Evolutionary conservation across 306 rosid species (phyloP).

Genomic region (Vigna reflexopilosa): DNA sequence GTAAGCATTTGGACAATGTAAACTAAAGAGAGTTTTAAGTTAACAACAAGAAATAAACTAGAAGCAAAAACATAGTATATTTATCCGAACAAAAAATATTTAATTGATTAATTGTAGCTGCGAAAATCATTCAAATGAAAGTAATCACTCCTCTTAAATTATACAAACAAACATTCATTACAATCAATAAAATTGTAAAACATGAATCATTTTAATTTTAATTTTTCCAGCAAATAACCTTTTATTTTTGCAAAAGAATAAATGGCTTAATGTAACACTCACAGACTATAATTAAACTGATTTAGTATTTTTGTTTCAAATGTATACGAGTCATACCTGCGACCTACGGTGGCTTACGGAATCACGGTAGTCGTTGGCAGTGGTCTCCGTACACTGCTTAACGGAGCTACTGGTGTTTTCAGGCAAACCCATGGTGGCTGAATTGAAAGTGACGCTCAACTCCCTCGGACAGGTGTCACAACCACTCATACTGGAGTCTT

Average conservation of each 20-base stretch:
- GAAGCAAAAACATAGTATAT: not conserved
- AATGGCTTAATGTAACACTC: not conserved
- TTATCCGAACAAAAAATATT: not conserved
- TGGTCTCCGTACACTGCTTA: conserved; percentile 36
- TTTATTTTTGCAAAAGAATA: not conserved
- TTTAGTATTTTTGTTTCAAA: not conserved
- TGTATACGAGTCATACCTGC: conserved; percentile 49
- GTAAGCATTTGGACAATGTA: not conserved
- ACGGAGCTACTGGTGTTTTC: conserved; percentile 59
- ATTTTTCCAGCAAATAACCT: not conserved
- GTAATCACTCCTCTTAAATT: not conserved
- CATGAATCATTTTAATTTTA: not conserved
- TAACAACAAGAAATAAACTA: not conserved
- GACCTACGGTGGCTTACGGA: conserved; percentile 66
- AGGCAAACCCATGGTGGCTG: conserved; percentile 54
- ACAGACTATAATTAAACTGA: not conserved
- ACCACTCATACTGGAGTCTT: not conserved
- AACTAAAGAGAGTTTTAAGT: not conserved
- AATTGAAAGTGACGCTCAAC: conserved; percentile 35
- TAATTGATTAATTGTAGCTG: not conserved
- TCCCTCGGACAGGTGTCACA: conserved; percentile 40
- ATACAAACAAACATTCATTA: not conserved
- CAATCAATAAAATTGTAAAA: not conserved
- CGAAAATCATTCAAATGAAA: not conserved
- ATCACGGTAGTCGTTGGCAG: conserved; percentile 61